A percentile compares a stretch with the other conserved stretches of the same genome.
Evolutionary conservation across 345 rosid species (phyloP).

Genomic region (Litchi chinensis): DNA sequence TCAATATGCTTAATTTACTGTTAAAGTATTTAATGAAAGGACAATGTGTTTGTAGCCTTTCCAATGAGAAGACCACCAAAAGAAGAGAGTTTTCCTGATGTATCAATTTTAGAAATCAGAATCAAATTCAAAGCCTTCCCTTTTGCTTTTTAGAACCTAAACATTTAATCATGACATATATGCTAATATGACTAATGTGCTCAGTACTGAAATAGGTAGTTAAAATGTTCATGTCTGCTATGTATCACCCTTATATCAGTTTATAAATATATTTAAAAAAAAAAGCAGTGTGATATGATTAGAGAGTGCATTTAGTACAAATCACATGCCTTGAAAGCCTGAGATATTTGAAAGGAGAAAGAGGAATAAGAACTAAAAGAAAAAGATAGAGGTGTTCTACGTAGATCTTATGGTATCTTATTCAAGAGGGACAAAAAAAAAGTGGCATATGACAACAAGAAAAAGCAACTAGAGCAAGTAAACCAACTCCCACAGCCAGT

Average conservation of each 20-base stretch:
- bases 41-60: neutral
- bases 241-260: neutral
- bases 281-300: neutral
- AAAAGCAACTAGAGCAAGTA: neutral
- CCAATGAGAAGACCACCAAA: constrained; percentile 25
- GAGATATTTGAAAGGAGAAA: neutral
- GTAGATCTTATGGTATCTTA: neutral
- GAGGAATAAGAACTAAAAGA: no score
- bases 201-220: neutral
- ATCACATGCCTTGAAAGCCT: neutral
- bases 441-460: neutral
- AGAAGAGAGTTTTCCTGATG: constrained; percentile 18
- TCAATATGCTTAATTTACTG: neutral
- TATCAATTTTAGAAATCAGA: neutral
- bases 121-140: constrained; percentile 20
- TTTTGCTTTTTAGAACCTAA: constrained; percentile 17
- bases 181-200: neutral
- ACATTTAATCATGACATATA: neutral
- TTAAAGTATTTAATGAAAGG: neutral
- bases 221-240: constrained; percentile 5
- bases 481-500: neutral
- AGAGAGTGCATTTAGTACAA: neutral
- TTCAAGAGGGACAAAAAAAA: constrained; percentile 3
- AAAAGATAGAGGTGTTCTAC: neutral
- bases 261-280: no score